Evolutionary conservation across 352 stramenopile species (phyloP).

Genomic region (Globisporangium takayamanum): DNA sequence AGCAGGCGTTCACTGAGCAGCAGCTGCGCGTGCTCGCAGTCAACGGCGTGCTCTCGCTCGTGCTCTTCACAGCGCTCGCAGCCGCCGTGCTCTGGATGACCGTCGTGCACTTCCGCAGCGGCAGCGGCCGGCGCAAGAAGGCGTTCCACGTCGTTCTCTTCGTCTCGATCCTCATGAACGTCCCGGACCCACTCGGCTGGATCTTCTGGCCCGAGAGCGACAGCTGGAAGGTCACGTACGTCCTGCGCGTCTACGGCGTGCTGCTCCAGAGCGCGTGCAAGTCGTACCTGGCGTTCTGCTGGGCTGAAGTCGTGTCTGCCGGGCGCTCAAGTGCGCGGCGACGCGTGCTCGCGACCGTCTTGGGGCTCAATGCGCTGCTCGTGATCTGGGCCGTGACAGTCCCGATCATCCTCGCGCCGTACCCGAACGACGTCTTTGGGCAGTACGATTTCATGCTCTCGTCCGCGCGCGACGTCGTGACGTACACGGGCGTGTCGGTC

Average conservation of each 20-base stretch:
- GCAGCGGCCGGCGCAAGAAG: slow-evolving; percentile 48
- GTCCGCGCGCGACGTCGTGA: slow-evolving; percentile 39
- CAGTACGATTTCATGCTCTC: slow-evolving; percentile 64
- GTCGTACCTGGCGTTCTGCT: slow-evolving; percentile 74
- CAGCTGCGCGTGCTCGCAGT: slow-evolving; percentile 43
- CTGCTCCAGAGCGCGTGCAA: slow-evolving; percentile 75
- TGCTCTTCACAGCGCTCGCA: slow-evolving; percentile 56
- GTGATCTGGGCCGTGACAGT: slow-evolving; percentile 56
- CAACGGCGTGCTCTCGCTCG: slow-evolving; percentile 51
- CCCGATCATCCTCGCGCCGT: slow-evolving; percentile 38
- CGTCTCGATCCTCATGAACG: slow-evolving; percentile 48
- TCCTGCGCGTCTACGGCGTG: slow-evolving; percentile 57
- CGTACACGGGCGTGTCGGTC: slow-evolving; percentile 47
- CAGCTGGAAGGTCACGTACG: slow-evolving; percentile 59
- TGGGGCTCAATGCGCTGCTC: slow-evolving; percentile 48
- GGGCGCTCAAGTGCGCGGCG: slow-evolving; percentile 54
- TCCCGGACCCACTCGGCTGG: slow-evolving; percentile 57
- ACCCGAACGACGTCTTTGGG: slow-evolving; percentile 50
- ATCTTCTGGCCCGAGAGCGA: slow-evolving; percentile 52
- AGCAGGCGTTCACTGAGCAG: slow-evolving; percentile 16
- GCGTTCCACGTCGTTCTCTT: slow-evolving; percentile 73
- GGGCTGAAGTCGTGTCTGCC: slow-evolving; percentile 73
- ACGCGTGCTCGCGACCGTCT: slow-evolving; percentile 46
- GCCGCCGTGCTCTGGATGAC: slow-evolving; percentile 60
- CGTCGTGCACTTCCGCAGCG: slow-evolving; percentile 47